Percentiles rank a stretch among this genome's conserved stretches.
phyloP scores from a whole-genome alignment of 169 alveolate genomes.

The Eimeria brunetti region DNA sequence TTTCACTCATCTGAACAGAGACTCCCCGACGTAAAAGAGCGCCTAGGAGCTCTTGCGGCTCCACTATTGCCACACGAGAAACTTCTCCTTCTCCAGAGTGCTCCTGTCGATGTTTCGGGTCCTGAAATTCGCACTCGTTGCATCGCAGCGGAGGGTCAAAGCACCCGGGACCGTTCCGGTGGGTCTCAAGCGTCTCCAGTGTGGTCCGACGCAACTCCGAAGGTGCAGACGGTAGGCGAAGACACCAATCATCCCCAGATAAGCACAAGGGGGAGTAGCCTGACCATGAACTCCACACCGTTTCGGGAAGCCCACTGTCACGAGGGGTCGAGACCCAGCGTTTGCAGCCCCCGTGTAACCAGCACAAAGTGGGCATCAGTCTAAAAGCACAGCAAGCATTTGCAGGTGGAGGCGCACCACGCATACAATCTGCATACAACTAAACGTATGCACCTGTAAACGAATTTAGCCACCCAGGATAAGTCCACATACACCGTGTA shows the following conservation, averaged over 20 bases:
- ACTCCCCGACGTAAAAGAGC: constrained; percentile 67
- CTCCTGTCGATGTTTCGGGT: background rate
- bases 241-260: constrained; percentile 49
- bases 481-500: background rate
- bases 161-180: background rate
- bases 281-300: constrained; percentile 65
- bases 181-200: background rate
- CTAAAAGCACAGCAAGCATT: constrained; percentile 10
- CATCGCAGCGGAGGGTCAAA: background rate
- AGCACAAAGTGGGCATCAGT: constrained; percentile 49
- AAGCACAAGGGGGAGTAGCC: constrained; percentile 55
- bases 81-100: background rate
- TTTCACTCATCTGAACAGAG: background rate
- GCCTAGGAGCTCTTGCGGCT: background rate
- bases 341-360: constrained; percentile 51
- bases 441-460: background rate
- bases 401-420: background rate
- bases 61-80: background rate
- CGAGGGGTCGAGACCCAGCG: background rate
- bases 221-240: constrained; percentile 25
- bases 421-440: background rate
- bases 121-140: background rate
- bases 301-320: background rate
- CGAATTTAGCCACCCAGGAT: background rate
- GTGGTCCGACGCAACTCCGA: background rate